A percentile compares a stretch with the other conserved stretches of the same genome.
phyloP scores from a whole-genome alignment of 2,329 filamentous ascomycete genomes.

The Cercospora janseana region DNA sequence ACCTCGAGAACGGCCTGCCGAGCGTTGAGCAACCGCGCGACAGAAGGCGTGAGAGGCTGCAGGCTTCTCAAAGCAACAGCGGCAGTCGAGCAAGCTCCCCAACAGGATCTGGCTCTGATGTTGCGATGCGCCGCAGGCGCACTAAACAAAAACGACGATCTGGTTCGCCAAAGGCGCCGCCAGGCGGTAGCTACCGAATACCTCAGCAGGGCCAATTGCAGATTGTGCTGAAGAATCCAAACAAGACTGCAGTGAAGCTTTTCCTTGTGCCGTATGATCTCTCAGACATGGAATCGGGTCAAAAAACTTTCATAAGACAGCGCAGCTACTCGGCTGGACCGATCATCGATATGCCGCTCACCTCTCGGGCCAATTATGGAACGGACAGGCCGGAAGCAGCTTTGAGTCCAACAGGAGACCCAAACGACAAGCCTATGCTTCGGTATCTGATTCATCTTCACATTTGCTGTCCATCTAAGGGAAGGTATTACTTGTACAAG shows the following conservation, averaged over 20 bases:
- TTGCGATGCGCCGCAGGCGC: constrained; percentile 27
- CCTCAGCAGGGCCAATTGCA: constrained; percentile 92
- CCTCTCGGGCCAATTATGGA: constrained; percentile 47
- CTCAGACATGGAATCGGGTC: constrained; percentile 85
- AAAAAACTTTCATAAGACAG: constrained; percentile 94
- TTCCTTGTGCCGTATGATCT: constrained; percentile 94
- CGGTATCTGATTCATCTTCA: constrained; percentile 91
- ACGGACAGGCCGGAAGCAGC: constrained; percentile 55
- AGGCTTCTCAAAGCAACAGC: constrained; percentile 27
- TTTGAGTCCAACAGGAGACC: constrained; percentile 50
- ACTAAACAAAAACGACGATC: constrained; percentile 60
- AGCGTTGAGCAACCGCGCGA: constrained; percentile 28
- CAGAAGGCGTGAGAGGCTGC: constrained; percentile 36
- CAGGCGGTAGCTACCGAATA: constrained; percentile 88
- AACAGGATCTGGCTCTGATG: constrained; percentile 29
- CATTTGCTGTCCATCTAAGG: constrained; percentile 81
- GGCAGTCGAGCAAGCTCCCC: constrained; percentile 34
- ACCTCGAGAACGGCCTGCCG: constrained; percentile 76
- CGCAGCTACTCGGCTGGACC: constrained; percentile 87
- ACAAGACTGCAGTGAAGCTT: constrained; percentile 95
- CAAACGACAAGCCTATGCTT: constrained; percentile 67
- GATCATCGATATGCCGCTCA: constrained; percentile 68
- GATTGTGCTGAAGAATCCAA: constrained; percentile 96
- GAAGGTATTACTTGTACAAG: constrained; percentile 86
- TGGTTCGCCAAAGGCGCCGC: constrained; percentile 63